Conservation (phyloP, 306 rosid genomes). For the Citrullus colocynthis region DNA sequence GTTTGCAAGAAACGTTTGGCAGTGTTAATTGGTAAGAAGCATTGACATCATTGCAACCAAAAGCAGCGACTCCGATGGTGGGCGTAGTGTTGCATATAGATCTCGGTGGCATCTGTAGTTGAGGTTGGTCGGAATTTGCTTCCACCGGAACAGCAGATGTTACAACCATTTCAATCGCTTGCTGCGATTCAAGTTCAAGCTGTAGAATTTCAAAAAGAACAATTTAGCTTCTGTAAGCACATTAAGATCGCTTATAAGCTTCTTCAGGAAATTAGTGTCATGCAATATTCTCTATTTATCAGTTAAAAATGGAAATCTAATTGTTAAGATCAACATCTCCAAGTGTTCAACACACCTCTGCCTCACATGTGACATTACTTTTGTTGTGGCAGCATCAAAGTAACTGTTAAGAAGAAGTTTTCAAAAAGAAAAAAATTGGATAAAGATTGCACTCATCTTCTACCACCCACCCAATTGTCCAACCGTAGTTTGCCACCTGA, state of each 20-base stretch:
- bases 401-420: neutral
- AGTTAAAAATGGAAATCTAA: neutral
- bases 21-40: slow-evolving; percentile 8
- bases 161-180: slow-evolving; percentile 9
- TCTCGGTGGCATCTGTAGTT: slow-evolving; percentile 11
- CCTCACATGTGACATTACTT: no score
- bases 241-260: neutral
- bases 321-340: neutral
- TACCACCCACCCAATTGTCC: no score
- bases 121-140: slow-evolving; percentile 9
- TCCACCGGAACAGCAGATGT: slow-evolving; percentile 11
- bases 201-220: slow-evolving; percentile 16
- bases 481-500: no score
- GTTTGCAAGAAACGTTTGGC: slow-evolving; percentile 18
- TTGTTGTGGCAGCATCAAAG: neutral
- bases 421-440: neutral
- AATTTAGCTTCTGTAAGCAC: slow-evolving; percentile 14
- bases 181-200: slow-evolving; percentile 44
- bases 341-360: no score
- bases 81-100: slow-evolving; percentile 13
- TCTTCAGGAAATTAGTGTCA: neutral
- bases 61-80: neutral
- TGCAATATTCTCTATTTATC: neutral
- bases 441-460: no score
- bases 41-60: slow-evolving; percentile 8